phyloP scores from a whole-genome alignment of 2,329 filamentous ascomycete species.

The Talaromyces albobiverticillius region DNA sequence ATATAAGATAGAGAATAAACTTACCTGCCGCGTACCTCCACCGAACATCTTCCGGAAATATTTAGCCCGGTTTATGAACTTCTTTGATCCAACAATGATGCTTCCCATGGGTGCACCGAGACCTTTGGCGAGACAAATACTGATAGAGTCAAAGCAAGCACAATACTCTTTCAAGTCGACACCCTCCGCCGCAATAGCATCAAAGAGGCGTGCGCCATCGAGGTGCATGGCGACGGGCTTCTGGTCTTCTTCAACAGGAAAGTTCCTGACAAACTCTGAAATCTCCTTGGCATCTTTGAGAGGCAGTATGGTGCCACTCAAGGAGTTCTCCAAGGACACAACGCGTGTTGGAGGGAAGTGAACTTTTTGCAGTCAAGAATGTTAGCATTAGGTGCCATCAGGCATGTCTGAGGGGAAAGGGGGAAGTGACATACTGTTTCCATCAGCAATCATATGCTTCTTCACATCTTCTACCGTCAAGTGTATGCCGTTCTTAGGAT shows the following conservation, averaged over 20 bases:
- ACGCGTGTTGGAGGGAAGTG: slow-evolving; percentile 30
- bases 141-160: slow-evolving; percentile 30
- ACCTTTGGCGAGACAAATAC: slow-evolving; percentile 33
- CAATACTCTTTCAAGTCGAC: slow-evolving; percentile 28
- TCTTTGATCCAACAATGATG: slow-evolving; percentile 26
- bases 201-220: slow-evolving; percentile 31
- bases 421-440: slow-evolving; percentile 21
- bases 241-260: slow-evolving; percentile 22
- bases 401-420: too few species aligned
- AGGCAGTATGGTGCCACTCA: slow-evolving; percentile 27
- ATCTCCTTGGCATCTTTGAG: slow-evolving; percentile 28
- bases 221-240: slow-evolving; percentile 29
- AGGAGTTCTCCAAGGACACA: slow-evolving; percentile 28
- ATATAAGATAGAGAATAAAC: background rate
- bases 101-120: slow-evolving; percentile 33
- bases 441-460: slow-evolving; percentile 25
- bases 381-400: background rate
- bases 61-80: slow-evolving; percentile 27
- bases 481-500: slow-evolving; percentile 31
- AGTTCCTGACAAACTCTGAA: slow-evolving; percentile 25
- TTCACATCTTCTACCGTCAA: slow-evolving; percentile 35
- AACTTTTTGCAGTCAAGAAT: slow-evolving; percentile 13
- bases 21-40: slow-evolving; percentile 30
- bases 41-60: slow-evolving; percentile 32
- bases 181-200: slow-evolving; percentile 26